Evolutionary conservation across 192 early-diverging fungal species (phyloP), one percentile per base, ranked within the genome.

Genomic region (Obelidium mucronatum): DNA sequence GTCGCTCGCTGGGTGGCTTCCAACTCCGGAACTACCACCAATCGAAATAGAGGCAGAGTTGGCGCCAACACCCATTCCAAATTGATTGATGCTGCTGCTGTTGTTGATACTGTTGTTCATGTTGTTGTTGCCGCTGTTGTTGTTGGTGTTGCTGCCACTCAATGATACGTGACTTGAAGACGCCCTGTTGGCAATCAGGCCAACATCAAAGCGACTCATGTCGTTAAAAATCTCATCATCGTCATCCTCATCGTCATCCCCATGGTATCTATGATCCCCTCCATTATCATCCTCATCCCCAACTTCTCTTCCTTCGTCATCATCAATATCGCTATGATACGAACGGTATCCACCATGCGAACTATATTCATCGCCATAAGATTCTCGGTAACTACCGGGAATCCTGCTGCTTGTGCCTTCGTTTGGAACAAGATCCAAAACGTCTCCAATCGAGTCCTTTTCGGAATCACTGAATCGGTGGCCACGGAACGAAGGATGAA

Each of bases 371-470:
- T 48, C 59, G 48, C 52, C 56, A 74, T 40, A 35, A 28, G 66
- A 67, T 40, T 37, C 39, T 1, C 40, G 53, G 39, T 33, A 19
- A 59, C 51, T 53, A 33, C 39, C 70, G 17, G 70, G 70, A n/a
- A 74, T 62, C 13, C 60, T 56, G 40, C 56, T 74, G 60, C 72
- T 74, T 40, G 37, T 31, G 33, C 48, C 72, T 59, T 74, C 72
- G 15, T 19, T 36, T 3, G 55, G 72, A 15, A 74, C 44, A 33
- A 74, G 28, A 40, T 74, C 72, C 35, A 74, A 31, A 31, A 74
- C 59, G 26, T 74, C 72, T 3, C 28, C 60, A 24, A 74, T 33
- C 15, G 72, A 74, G 44, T 74, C 72, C n/a, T 59, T 74, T 28
- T 59, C 72, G 5, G 31, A n/a, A 35, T 72, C 69, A 44, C 17